Base-by-base conservation (phyloP, 179 eudicot genomes). In the Drosera spatulata region DNA sequence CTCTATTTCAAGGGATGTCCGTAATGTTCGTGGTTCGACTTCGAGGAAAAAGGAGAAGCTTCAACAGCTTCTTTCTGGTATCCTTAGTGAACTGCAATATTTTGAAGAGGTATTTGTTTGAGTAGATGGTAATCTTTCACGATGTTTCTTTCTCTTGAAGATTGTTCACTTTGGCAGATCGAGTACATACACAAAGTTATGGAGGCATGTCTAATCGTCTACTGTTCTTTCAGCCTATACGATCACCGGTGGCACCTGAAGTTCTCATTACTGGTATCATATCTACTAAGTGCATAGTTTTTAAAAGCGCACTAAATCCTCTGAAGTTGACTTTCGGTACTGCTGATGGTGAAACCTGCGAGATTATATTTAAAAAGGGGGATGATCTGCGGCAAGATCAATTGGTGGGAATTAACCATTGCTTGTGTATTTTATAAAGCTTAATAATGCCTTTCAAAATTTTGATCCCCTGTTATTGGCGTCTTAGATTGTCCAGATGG, bases 301-400 rank as follows among this genome's bases (percentile, higher is more conserved):
- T 93, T 55, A 93, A 88, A 84, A 93, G 99, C 71, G 82, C 87
- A 38, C 71, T 93, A 72, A 79, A 79, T 75, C 99, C 99, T 70
- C 73, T 93, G 76, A 85, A 95, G 41, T 72, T 93, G 61, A 86
- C 96, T 53, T 86, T 89, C 70, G 79, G 90, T 67, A 86, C 86
- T 57, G 88, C 85, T 51, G 76, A 54, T 66, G 95, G 95, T 66
- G 96, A 86, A 74, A 76, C 73, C 64, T 84, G 89, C 80, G 84
- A 86, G 81, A 82, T 93, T 68, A 93, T 89, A 58, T 93, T 89
- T 68, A 93, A 93, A 75, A 93, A 93, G 71, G 99, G 99, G 71
- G 99, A 93, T 71, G 99, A 93, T 67, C 84, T 93, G 69, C 88
- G 99, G 69, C 99, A 89, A 82, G 96, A 89, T 74, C 99, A 93